Percentiles rank a stretch among this genome's conserved stretches.
Conservation (phyloP, 495 filamentous ascomycete genomes). For the Thermothielavioides terrestris region DNA sequence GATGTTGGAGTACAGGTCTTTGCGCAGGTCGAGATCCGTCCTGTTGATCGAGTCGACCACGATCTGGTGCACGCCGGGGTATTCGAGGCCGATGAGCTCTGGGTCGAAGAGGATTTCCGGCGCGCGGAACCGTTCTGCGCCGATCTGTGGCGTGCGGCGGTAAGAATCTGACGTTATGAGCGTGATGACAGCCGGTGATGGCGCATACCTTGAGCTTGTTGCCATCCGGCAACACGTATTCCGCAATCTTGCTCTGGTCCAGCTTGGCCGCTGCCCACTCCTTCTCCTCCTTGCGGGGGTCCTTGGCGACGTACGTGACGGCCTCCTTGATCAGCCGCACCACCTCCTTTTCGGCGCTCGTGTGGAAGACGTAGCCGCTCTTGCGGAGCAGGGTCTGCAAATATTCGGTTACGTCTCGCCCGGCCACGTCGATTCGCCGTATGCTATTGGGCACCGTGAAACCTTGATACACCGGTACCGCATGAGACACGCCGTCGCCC, state of each 20-base stretch:
- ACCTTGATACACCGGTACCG: constrained; percentile 94
- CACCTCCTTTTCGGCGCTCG: constrained; percentile 95
- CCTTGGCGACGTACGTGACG: constrained; percentile 79
- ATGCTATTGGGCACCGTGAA: constrained; percentile 96
- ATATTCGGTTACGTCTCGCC: constrained; percentile 95
- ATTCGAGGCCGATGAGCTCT: constrained; percentile 93
- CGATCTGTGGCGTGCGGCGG: constrained; percentile 48
- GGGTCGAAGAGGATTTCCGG: constrained; percentile 98
- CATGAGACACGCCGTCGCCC: constrained; percentile 94
- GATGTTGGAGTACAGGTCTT: constrained; percentile 89
- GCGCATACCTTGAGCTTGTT: constrained; percentile 72
- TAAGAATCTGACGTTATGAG: background rate
- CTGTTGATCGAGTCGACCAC: constrained; percentile 93
- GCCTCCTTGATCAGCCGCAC: constrained; percentile 96
- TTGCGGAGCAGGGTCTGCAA: constrained; percentile 87
- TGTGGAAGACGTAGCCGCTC: constrained; percentile 90
- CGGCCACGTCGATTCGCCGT: constrained; percentile 90
- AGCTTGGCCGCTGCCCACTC: constrained; percentile 70
- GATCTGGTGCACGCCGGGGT: constrained; percentile 94
- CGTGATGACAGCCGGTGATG: background rate
- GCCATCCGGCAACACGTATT: constrained; percentile 87
- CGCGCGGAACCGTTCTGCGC: constrained; percentile 86
- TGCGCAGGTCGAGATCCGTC: constrained; percentile 95
- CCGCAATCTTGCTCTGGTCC: constrained; percentile 60
- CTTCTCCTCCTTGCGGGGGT: constrained; percentile 91